Base-by-base conservation (phyloP, 768 basidiomycete genomes). In the Filobasidium floriforme region DNA sequence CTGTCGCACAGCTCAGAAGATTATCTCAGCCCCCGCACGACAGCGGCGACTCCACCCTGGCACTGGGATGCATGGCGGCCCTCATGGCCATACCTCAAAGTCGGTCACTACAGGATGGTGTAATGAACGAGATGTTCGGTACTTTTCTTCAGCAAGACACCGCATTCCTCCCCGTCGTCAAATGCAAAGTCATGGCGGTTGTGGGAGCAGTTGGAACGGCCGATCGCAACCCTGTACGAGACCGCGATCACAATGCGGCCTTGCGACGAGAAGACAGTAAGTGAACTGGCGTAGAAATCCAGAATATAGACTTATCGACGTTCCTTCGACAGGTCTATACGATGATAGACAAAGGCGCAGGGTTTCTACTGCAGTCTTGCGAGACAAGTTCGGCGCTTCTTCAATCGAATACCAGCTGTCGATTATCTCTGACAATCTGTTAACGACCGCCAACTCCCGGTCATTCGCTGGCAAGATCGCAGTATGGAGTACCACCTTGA, bases 71-170 rank as follows among this genome's bases (percentile, higher is more conserved):
- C 46, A 40, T 68, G 41, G 67, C 67, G 22, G 26, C 62, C 14
- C 57, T 68, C 28, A 68, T 68, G 67, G 41, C 67, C 1, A 68
- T 68, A 32, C 62, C 62, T 4, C 55, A 28, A 44, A 68, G 67
- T 40, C 26, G 43, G 14, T 15, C 55, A 7, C 62, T 63, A 22
- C 67, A 68, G 46, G 41, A 68, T 14, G 59, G 37, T 11, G 51
- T 62, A n/a, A 62, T 68, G 54, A 28, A 52, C 26, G 59, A 64
- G 9, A 37, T 51, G 12, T 68, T 65, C 43, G n/a, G 46, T 19
- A 44, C 59, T 1, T 68, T 65, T 37, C 10, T 68, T 1, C 43
- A 54, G 43, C 29, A 41, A 22, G 67, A 65, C 12, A 40, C 19
- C 1, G n/a, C 11, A 1, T 55, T 51, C 4, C 55, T 52, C 9